Percentiles rank a stretch among this genome's conserved stretches.
These are phyloP conservation scores for Hippophae tibetana DNA, from an alignment of 306 rosid species.

Conservation along the genomic window DNA sequence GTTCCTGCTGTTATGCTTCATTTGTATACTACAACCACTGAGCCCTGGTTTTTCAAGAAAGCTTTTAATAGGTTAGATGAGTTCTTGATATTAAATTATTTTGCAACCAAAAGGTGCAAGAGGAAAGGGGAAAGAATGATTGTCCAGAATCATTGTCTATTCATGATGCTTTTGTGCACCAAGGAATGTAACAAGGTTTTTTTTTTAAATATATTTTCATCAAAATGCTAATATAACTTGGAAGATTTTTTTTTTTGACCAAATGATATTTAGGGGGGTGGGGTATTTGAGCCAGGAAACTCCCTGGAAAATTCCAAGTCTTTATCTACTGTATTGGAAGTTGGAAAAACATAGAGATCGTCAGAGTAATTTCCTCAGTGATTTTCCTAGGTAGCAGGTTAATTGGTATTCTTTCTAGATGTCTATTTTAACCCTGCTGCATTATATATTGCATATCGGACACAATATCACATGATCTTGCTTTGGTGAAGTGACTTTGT, in stretches of 20 bases:
- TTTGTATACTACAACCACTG: too few species aligned
- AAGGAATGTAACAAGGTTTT: too few species aligned
- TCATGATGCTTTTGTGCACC: too few species aligned
- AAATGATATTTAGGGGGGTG: too few species aligned
- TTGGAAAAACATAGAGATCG: background rate
- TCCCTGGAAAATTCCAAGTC: background rate
- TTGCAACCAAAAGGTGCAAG: background rate
- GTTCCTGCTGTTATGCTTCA: too few species aligned
- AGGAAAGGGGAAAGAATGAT: background rate
- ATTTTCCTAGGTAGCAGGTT: background rate
- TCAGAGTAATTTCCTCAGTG: background rate
- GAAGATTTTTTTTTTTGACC: too few species aligned
- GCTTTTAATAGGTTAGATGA: conserved; percentile 11
- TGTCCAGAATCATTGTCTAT: too few species aligned
- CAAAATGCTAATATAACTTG: too few species aligned
- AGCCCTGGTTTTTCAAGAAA: conserved; percentile 5
- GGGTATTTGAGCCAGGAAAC: background rate
- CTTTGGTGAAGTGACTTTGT: background rate
- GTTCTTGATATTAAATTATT: background rate
- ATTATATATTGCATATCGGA: background rate
- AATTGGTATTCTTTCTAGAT: background rate
- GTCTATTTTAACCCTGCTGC: background rate
- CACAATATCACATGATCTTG: background rate
- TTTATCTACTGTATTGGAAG: background rate
- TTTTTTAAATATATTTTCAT: too few species aligned